Base-by-base conservation (phyloP, 768 basidiomycete genomes). In the Serendipita indica region DNA sequence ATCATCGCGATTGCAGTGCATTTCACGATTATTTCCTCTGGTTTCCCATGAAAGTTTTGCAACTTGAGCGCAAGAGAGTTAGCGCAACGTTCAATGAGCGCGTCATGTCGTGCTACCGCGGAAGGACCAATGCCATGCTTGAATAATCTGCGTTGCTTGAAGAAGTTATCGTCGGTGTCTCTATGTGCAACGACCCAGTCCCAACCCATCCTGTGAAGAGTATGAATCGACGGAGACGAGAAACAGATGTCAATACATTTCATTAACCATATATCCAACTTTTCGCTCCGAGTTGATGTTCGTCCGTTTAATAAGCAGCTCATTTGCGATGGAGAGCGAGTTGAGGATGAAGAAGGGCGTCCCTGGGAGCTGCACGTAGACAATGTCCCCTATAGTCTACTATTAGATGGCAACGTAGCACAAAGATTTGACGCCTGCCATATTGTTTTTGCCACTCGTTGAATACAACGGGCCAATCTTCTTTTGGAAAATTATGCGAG, bases 211-310 rank as follows among this genome's bases (percentile, higher is more conserved):
- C 49, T 54, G n/a, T 27, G n/a, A n/a, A n/a, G n/a, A n/a, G n/a
- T n/a, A n/a, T n/a, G n/a, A n/a, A n/a, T n/a, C n/a, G n/a, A n/a
- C n/a, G 20, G 7, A 5, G 22, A 49, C 5, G 20, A 33, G 7
- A 13, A 43, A 1, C 6, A 27, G 30, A n/a, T n/a, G n/a, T 52
- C 32, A 41, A 25, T 33, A 62, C 61, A 62, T 18, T 22, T 60
- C 60, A 16, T n/a, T 22, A 16, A 30, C 32, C 16, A 54, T 20
- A 18, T 28, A 54, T 16, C 49, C 49, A 54, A 54, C 49, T 33
- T 27, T 33, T 4, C 49, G 12, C 32, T 28, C 49, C 22, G 49
- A 27, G 22, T 27, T 54, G 32, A 27, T 33, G 32, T 54, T 54
- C 4, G 49, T n/a, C 32, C 49, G 49, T 18, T 54, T 54, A 10